Percentiles rank a stretch among this genome's conserved stretches.
These are phyloP conservation scores for Spiromastix sp. DNA, from an alignment of 2,329 filamentous ascomycete genomes.

Conservation along the genomic window DNA sequence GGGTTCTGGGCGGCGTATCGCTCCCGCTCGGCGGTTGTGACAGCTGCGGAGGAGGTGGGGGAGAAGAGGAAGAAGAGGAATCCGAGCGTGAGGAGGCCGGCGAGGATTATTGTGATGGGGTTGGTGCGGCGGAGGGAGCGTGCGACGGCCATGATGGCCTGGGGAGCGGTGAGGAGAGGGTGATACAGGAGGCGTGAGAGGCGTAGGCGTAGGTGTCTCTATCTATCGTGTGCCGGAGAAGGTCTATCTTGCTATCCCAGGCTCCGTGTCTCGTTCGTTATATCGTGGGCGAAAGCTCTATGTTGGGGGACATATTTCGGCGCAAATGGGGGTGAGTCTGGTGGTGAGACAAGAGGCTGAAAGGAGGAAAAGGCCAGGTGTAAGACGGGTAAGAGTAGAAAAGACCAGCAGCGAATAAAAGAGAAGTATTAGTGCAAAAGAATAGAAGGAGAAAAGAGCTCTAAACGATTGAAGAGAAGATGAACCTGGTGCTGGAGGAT, in stretches of 20 bases:
- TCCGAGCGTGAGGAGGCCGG: conserved; percentile 60
- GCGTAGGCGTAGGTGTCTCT: too few species aligned
- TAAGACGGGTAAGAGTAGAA: background rate
- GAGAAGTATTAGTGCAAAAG: background rate
- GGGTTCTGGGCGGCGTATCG: conserved; percentile 55
- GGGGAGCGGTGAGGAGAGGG: background rate
- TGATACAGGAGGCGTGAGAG: background rate
- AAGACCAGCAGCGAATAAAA: background rate
- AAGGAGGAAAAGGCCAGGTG: background rate
- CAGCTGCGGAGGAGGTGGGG: conserved; percentile 42
- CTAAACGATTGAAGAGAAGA: background rate
- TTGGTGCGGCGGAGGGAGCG: conserved; percentile 70
- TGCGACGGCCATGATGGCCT: conserved; percentile 43
- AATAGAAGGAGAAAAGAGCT: background rate
- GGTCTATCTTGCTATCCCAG: too few species aligned
- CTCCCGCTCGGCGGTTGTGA: conserved; percentile 41
- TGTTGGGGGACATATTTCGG: conserved; percentile 2
- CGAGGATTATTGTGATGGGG: conserved; percentile 64
- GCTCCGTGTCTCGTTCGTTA: too few species aligned
- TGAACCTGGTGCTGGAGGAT: too few species aligned
- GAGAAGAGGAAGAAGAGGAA: conserved; percentile 55
- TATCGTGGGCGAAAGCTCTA: background rate
- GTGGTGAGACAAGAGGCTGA: background rate
- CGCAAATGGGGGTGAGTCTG: too few species aligned
- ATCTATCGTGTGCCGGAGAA: too few species aligned